Conservation (phyloP, 768 basidiomycete species). For the Russula virescens region DNA sequence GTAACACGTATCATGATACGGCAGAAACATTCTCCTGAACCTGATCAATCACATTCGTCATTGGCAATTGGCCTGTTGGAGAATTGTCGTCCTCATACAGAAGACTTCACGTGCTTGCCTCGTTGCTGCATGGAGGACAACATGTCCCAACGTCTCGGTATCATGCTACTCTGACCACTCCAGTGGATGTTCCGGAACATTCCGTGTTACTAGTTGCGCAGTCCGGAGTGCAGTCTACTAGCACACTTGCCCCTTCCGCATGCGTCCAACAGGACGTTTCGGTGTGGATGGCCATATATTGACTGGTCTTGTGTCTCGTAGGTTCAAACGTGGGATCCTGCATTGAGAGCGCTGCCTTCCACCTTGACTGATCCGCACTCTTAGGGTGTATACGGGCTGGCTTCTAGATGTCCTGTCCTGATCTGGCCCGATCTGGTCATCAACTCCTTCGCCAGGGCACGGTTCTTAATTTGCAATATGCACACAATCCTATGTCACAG, state of each 20-base stretch:
- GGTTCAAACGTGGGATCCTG: constrained; percentile 3
- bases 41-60: not conserved
- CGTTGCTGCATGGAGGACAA: no score
- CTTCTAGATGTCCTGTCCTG: constrained; percentile 10
- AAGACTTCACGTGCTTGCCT: no score
- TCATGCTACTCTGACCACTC: not conserved
- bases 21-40: no score
- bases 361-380: not conserved
- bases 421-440: constrained; percentile 3
- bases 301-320: constrained; percentile 5
- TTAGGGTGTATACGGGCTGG: not conserved
- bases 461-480: not conserved
- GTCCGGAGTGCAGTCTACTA: not conserved
- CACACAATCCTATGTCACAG: not conserved
- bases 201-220: not conserved
- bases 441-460: not conserved
- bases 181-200: no score
- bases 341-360: not conserved
- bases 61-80: no score
- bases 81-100: no score
- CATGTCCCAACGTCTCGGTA: not conserved
- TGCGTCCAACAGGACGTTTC: not conserved
- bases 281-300: constrained; percentile 4
- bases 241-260: not conserved
- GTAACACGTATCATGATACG: not conserved